Evolutionary conservation across 345 rosid genomes (phyloP), one percentile per base, ranked within the genome.

Genomic region (Eutrema heterophyllum): DNA sequence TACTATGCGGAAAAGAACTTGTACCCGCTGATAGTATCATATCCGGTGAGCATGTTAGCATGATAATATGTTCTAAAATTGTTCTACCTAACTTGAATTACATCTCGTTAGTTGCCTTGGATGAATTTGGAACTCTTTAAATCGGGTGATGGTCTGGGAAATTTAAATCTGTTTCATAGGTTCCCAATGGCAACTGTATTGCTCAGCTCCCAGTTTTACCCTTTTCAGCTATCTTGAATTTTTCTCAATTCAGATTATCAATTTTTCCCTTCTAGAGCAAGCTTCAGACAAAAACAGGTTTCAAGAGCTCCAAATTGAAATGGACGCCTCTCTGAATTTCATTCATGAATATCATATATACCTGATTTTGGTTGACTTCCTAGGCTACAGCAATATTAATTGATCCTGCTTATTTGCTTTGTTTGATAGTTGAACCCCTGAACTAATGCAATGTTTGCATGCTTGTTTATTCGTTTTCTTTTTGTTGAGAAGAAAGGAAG

Each of bases 1-100:
- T 95, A 90, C 83, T 89, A 83, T 64, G 84, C 97, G 0, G 98
- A 95, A 86, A 88, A 75, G 84, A 95, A 92, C 73, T 81, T 95
- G 65, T 95, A 95, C 71, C 88, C 94, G 0, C 79, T 95, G 72
- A 90, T 95, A 72, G 96, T 95, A 80, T 92, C 97, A 48, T 82
- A 85, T 81, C 98, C 88, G 48, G 98, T 95, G 80, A 88, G 97
- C 83, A 30, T 51, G 26, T 68, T 61, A 33, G 36, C 74, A 74
- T 67, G 74, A 72, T 60, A 51, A 58, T 38, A 29, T 55, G 10
- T 30, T 77, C 26, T 70, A 13, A 21, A 46, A 32, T 15, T 53
- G 24, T 69, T 54, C 27, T 36, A 29, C 44, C 27, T 70, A n/a
- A 26, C 29, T 64, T 38, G 18, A 43, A 45, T 39, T 70, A 50